A percentile compares a stretch with the other conserved stretches of the same genome.
Evolutionary conservation across 2,329 filamentous ascomycete species (phyloP).

Genomic region (Venturia pyrina): DNA sequence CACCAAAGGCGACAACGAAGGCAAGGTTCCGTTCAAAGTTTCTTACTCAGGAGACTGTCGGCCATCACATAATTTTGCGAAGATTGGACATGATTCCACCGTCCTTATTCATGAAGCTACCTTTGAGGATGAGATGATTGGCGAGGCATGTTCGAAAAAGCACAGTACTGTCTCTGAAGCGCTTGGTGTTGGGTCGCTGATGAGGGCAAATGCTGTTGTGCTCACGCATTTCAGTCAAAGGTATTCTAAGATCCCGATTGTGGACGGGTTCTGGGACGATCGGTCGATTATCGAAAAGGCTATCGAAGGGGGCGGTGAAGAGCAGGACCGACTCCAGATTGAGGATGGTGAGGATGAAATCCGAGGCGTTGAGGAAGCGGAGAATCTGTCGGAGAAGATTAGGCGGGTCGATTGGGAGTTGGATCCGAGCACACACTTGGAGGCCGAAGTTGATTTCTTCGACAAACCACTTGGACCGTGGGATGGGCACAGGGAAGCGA

Average conservation of each 20-base stretch:
- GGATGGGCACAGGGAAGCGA: background rate
- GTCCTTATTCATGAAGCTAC: slow-evolving; percentile 93
- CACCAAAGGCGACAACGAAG: background rate
- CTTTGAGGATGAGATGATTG: slow-evolving; percentile 74
- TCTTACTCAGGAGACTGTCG: slow-evolving; percentile 93
- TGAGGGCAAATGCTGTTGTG: slow-evolving; percentile 71
- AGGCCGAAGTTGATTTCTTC: background rate
- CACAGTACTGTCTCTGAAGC: slow-evolving; percentile 87
- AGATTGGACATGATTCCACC: slow-evolving; percentile 64
- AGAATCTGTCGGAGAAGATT: background rate
- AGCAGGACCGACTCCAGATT: background rate
- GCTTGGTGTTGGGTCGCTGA: slow-evolving; percentile 61
- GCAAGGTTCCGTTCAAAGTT: slow-evolving; percentile 53
- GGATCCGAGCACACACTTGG: too few relatives aligned
- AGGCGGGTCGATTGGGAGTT: too few relatives aligned
- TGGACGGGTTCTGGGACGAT: slow-evolving; percentile 19
- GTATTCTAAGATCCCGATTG: slow-evolving; percentile 64
- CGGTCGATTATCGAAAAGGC: background rate
- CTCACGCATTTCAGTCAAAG: slow-evolving; percentile 94
- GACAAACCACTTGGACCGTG: background rate
- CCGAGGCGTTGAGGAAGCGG: background rate
- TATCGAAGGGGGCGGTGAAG: background rate
- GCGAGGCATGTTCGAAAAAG: slow-evolving; percentile 76
- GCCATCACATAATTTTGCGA: slow-evolving; percentile 59
- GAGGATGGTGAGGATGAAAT: slow-evolving; percentile 4